Evolutionary conservation across 2,329 filamentous ascomycete species (phyloP).

Genomic region (Ceratocystis lukuohia): DNA sequence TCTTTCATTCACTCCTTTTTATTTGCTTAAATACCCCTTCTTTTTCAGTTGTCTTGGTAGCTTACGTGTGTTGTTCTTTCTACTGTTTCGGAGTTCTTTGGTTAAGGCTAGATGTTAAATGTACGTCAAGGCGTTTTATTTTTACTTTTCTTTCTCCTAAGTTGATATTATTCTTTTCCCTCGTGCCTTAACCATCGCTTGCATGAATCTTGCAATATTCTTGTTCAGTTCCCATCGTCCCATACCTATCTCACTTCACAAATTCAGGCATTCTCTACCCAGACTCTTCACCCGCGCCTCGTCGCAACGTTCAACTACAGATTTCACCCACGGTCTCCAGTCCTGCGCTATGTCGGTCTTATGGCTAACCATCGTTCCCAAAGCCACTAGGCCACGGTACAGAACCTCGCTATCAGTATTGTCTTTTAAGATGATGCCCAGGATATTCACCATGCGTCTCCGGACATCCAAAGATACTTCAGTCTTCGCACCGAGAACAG

Average conservation of each 20-base stretch:
- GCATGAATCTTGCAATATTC: not conserved
- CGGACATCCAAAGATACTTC: constrained; percentile 27
- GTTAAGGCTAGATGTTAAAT: not conserved
- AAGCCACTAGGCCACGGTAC: constrained; percentile 67
- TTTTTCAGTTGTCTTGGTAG: not conserved
- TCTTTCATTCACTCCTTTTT: not conserved
- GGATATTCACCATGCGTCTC: constrained; percentile 44
- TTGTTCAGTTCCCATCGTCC: not conserved
- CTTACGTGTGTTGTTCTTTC: not conserved
- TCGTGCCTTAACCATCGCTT: too few relatives aligned
- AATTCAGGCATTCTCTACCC: constrained; percentile 34
- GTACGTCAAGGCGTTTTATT: not conserved
- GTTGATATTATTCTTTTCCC: too few relatives aligned
- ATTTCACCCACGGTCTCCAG: constrained; percentile 29
- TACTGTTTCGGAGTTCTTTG: not conserved
- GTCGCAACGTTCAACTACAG: constrained; percentile 31
- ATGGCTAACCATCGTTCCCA: constrained; percentile 60
- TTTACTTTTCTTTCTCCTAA: not conserved
- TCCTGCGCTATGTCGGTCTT: not conserved
- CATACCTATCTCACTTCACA: constrained; percentile 20
- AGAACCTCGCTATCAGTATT: constrained; percentile 70
- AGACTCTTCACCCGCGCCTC: constrained; percentile 38
- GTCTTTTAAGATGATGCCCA: constrained; percentile 48
- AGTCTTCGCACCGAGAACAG: constrained; percentile 45
- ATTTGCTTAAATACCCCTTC: not conserved